A percentile compares a stretch with the other conserved stretches of the same genome.
Conservation (phyloP, 164 flowering plant genomes). For the Cinnamomum micranthum region DNA sequence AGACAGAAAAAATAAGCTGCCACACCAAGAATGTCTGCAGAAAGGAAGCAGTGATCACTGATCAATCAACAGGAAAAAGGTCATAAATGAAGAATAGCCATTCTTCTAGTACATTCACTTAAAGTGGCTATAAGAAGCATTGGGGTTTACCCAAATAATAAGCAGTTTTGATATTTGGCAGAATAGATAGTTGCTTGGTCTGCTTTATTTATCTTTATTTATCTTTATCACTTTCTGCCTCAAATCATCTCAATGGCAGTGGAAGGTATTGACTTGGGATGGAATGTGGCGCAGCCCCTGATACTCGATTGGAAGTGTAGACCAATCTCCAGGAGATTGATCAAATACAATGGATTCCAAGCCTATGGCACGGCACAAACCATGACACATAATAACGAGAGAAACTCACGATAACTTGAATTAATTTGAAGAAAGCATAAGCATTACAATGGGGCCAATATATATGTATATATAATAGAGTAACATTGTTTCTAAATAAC, state of each 20-base stretch:
- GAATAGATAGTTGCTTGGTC: background rate
- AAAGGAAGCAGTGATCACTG: constrained; percentile 1
- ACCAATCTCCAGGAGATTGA: no score
- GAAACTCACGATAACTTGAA: no score
- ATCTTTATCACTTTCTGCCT: no score
- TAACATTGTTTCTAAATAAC: no score
- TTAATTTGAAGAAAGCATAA: no score
- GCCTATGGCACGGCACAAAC: no score
- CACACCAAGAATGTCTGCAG: constrained; percentile 92
- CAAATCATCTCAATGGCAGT: background rate
- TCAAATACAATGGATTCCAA: no score
- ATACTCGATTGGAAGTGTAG: no score
- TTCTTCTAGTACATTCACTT: background rate
- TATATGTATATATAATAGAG: no score
- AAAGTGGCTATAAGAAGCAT: background rate
- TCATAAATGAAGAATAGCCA: background rate
- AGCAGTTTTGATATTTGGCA: background rate
- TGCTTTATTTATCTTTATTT: background rate
- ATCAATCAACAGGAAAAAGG: background rate
- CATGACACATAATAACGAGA: no score
- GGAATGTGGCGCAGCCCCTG: background rate
- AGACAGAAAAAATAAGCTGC: constrained; percentile 66
- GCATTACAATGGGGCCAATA: no score
- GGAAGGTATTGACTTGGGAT: background rate
- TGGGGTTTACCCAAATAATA: background rate